Percentiles rank a stretch among this genome's conserved stretches.
Evolutionary conservation across 345 rosid genomes (phyloP).

Genomic region (Acer saccharum): DNA sequence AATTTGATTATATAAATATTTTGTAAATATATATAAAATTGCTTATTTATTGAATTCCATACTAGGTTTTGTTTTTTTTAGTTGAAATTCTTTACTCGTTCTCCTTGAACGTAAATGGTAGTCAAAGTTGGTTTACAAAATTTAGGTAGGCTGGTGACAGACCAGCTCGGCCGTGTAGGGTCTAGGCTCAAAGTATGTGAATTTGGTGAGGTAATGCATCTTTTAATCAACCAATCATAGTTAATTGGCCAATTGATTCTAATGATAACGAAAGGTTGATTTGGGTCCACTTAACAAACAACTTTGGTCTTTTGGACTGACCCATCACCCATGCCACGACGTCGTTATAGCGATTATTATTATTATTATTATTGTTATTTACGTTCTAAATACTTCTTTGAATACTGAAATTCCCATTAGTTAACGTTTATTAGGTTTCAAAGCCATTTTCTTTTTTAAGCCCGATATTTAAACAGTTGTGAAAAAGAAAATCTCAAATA

Average conservation of each 20-base stretch:
- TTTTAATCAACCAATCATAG: neutral
- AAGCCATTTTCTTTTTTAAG: neutral
- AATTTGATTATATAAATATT: too few relatives aligned
- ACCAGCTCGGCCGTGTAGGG: slow-evolving; percentile 1
- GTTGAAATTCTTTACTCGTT: too few relatives aligned
- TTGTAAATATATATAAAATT: too few relatives aligned
- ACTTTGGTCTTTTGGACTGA: neutral
- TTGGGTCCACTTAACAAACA: neutral
- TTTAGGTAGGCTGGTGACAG: neutral
- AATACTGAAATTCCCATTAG: too few relatives aligned
- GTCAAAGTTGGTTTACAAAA: neutral
- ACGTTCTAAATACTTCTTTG: too few relatives aligned
- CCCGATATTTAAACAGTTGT: neutral
- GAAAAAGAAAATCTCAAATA: neutral
- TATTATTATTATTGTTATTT: too few relatives aligned
- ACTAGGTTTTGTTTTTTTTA: too few relatives aligned
- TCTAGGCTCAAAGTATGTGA: neutral
- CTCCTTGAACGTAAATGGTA: neutral
- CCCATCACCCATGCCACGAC: neutral
- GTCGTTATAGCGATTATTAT: neutral
- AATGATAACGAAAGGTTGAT: neutral
- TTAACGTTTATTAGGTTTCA: too few relatives aligned
- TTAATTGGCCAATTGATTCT: neutral
- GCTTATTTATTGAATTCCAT: too few relatives aligned
- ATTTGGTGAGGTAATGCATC: neutral